Percentiles rank a stretch among this genome's conserved stretches.
These are phyloP conservation scores for Telopea speciosissima DNA, from an alignment of 177 flowering plant genomes.

Conservation along the genomic window DNA sequence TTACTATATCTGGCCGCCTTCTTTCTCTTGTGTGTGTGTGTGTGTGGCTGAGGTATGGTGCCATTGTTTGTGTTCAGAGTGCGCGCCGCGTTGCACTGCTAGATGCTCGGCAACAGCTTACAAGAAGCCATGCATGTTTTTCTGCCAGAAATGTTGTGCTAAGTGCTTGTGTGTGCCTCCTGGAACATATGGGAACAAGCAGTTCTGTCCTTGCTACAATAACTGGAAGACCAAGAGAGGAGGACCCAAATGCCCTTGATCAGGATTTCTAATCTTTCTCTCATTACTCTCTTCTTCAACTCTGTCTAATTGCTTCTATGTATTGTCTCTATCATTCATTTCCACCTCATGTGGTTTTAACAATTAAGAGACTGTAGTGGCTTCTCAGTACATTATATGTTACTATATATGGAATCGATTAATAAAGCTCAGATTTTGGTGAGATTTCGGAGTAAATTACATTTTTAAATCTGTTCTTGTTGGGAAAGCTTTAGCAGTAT, in stretches of 20 bases:
- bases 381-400: too few species aligned
- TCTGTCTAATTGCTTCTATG: neutral
- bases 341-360: neutral
- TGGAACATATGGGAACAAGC: constrained; percentile 38
- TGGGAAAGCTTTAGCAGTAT: too few species aligned
- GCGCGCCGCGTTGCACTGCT: constrained; percentile 22
- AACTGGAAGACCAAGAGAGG: constrained; percentile 41
- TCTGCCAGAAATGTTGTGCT: constrained; percentile 36
- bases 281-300: neutral
- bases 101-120: constrained; percentile 30
- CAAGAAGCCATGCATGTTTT: constrained; percentile 37
- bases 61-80: constrained; percentile 20
- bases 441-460: too few species aligned
- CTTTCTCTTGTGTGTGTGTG: too few species aligned
- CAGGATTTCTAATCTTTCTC: neutral
- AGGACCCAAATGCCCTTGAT: constrained; percentile 36
- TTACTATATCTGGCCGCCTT: too few species aligned
- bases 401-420: too few species aligned
- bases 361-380: too few species aligned
- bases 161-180: constrained; percentile 38
- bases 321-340: neutral
- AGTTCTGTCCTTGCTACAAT: constrained; percentile 36
- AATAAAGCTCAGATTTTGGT: too few species aligned
- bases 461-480: too few species aligned
- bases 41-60: neutral